These are phyloP conservation scores for Fraxinus anomala DNA, from an alignment of 257 asterid species.

Conservation along the genomic window DNA sequence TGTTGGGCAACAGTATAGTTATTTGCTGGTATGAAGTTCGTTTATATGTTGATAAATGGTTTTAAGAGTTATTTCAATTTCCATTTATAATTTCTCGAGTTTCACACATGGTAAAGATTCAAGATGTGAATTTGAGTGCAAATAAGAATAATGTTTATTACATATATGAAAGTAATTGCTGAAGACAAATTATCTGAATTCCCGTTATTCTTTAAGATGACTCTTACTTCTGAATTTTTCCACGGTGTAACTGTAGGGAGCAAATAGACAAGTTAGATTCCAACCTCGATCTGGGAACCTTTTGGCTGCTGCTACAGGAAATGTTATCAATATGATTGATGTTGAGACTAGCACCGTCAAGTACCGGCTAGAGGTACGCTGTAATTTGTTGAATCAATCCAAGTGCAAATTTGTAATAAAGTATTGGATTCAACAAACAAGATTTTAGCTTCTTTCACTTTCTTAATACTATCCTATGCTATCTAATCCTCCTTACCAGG, in stretches of 20 bases:
- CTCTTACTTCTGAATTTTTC: neutral
- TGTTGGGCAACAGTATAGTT: neutral
- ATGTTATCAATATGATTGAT: conserved; percentile 43
- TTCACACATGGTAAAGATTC: neutral
- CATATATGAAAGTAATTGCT: neutral
- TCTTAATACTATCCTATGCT: neutral
- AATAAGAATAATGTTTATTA: too few species aligned
- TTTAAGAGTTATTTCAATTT: neutral
- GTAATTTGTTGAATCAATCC: neutral
- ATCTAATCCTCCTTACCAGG: neutral
- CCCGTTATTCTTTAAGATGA: neutral
- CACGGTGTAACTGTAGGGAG: conserved; percentile 46
- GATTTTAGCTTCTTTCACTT: neutral
- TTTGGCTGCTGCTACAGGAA: conserved; percentile 47
- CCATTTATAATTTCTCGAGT: neutral
- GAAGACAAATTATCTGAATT: neutral
- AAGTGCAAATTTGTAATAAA: neutral
- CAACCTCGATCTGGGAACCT: conserved; percentile 41
- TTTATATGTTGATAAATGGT: neutral
- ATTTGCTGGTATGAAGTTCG: conserved; percentile 6
- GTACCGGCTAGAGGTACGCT: conserved; percentile 37
- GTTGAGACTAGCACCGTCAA: conserved; percentile 36
- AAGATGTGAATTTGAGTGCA: neutral
- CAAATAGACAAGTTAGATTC: conserved; percentile 45
- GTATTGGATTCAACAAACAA: neutral